phyloP scores from a whole-genome alignment of 2,329 filamentous ascomycete species.

The Phialemonium atrogriseum region DNA sequence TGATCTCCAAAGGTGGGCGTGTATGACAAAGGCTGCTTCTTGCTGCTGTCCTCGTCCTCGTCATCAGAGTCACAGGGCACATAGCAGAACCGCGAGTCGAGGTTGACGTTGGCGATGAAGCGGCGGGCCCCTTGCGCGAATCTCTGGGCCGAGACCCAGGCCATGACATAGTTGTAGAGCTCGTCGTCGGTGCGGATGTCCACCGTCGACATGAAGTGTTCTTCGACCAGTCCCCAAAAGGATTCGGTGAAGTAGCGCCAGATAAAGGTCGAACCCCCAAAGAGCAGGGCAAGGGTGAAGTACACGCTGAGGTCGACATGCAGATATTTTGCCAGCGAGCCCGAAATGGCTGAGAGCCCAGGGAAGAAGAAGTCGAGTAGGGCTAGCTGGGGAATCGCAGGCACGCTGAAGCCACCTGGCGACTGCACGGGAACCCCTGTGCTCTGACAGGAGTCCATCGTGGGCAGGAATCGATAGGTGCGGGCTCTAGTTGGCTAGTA shows the following conservation, averaged over 20 bases:
- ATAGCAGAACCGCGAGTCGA: constrained; percentile 44
- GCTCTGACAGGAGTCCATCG: too few relatives aligned
- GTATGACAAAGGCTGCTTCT: constrained; percentile 47
- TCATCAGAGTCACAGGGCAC: constrained; percentile 40
- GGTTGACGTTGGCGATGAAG: constrained; percentile 57
- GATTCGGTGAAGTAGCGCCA: constrained; percentile 45
- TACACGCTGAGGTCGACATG: constrained; percentile 56
- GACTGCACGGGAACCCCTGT: too few relatives aligned
- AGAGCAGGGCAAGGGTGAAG: constrained; percentile 45
- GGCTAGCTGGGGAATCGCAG: constrained; percentile 27
- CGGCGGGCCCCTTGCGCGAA: constrained; percentile 52
- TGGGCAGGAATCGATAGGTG: too few relatives aligned
- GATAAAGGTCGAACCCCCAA: constrained; percentile 38
- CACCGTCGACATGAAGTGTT: constrained; percentile 56
- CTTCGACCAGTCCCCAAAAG: constrained; percentile 37
- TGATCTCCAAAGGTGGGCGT: constrained; percentile 61
- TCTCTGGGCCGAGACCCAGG: constrained; percentile 55
- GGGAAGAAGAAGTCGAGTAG: constrained; percentile 58
- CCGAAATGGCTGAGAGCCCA: constrained; percentile 51
- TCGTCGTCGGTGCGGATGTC: constrained; percentile 63
- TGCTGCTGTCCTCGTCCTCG: constrained; percentile 22
- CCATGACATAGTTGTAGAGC: constrained; percentile 65
- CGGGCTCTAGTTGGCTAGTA: too few relatives aligned
- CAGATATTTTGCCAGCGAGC: constrained; percentile 44
- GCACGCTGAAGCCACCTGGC: not conserved